Percentiles rank a stretch among this genome's conserved stretches.
Evolutionary conservation across 2,329 filamentous ascomycete genomes (phyloP).

Genomic region (Triangularia verruculosa): DNA sequence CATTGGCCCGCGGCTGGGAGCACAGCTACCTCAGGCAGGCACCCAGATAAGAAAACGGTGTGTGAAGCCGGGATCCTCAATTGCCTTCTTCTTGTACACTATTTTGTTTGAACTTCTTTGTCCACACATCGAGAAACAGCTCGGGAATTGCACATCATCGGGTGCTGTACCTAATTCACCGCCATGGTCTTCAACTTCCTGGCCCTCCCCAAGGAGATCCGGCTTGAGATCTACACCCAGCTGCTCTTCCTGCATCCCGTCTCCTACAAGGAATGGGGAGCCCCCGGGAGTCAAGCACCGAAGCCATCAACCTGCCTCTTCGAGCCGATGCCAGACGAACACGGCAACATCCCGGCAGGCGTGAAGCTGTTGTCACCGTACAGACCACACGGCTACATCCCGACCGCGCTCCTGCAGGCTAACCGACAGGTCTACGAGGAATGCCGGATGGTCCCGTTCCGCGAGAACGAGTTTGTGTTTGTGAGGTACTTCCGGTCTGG

Average conservation of each 20-base stretch:
- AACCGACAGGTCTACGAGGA: constrained; percentile 45
- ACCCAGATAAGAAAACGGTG: too few species aligned
- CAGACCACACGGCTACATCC: constrained; percentile 40
- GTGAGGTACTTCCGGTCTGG: constrained; percentile 44
- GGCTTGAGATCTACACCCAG: constrained; percentile 46
- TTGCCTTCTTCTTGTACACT: too few species aligned
- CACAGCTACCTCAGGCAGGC: too few species aligned
- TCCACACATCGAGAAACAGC: too few species aligned
- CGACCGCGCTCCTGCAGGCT: constrained; percentile 38
- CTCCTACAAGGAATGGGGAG: constrained; percentile 26
- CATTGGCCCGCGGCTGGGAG: too few species aligned
- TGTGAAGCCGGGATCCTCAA: too few species aligned
- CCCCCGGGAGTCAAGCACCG: constrained; percentile 23
- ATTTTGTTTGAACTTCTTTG: too few species aligned
- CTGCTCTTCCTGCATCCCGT: constrained; percentile 39
- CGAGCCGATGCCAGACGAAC: neutral
- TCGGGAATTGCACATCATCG: too few species aligned
- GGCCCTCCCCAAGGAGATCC: constrained; percentile 43
- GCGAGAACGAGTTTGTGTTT: constrained; percentile 46
- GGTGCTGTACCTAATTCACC: too few species aligned
- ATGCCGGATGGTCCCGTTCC: constrained; percentile 40
- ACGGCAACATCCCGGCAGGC: neutral
- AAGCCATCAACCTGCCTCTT: constrained; percentile 31
- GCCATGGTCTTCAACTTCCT: constrained; percentile 30
- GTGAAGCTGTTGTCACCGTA: constrained; percentile 31